These are phyloP conservation scores for Thalassiosira profunda DNA, from an alignment of 108 stramenopile species.

Conservation along the genomic window DNA sequence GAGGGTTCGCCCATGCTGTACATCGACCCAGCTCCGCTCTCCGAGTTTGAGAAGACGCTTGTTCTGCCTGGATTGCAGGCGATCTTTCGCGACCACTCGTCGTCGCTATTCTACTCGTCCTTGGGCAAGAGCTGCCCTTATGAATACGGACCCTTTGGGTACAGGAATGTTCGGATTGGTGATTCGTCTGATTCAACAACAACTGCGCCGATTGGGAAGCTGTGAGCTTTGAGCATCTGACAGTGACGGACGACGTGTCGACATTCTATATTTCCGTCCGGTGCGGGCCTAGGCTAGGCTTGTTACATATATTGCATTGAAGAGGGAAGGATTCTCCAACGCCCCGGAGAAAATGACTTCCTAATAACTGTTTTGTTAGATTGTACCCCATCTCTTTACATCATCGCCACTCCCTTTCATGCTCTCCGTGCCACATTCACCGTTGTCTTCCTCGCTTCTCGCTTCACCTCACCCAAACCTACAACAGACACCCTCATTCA, in stretches of 20 bases:
- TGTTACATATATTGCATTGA: too few relatives aligned
- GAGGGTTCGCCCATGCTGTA: slow-evolving; percentile 77
- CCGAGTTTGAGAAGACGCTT: slow-evolving; percentile 72
- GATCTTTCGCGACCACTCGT: slow-evolving; percentile 73
- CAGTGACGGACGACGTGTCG: neutral
- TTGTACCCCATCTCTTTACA: too few relatives aligned
- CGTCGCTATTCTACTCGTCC: slow-evolving; percentile 25
- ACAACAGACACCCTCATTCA: slow-evolving; percentile 3
- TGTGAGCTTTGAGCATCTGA: neutral
- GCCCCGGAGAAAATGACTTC: too few relatives aligned
- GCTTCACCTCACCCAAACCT: too few relatives aligned
- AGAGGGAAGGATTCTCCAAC: too few relatives aligned
- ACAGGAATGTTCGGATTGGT: slow-evolving; percentile 4
- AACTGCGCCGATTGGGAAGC: neutral
- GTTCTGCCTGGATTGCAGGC: slow-evolving; percentile 79
- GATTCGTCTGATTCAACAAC: neutral
- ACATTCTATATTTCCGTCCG: neutral
- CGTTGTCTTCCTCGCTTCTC: too few relatives aligned
- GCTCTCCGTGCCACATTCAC: too few relatives aligned
- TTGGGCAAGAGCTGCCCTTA: slow-evolving; percentile 3
- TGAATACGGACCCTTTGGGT: slow-evolving; percentile 48
- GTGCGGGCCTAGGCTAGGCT: neutral
- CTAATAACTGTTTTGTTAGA: too few relatives aligned
- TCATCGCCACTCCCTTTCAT: too few relatives aligned
- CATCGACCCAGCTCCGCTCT: slow-evolving; percentile 79